These are phyloP conservation scores for Fraxinus dipetala DNA, from an alignment of 305 asterid genomes.

Conservation along the genomic window DNA sequence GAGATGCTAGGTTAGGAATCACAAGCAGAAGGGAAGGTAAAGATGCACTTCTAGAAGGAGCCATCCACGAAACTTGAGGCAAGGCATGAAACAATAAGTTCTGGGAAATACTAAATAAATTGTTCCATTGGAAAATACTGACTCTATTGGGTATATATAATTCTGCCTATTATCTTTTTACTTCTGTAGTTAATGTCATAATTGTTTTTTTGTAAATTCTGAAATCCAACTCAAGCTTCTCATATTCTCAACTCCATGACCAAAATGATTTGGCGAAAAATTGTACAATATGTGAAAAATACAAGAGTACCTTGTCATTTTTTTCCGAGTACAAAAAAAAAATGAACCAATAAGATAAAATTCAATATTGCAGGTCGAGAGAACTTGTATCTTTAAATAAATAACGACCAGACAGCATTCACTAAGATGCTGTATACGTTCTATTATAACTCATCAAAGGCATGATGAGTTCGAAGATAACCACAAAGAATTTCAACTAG, in stretches of 20 bases:
- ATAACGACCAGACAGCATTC: neutral
- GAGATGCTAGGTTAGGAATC: conserved; percentile 9
- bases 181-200: neutral
- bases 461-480: neutral
- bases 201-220: neutral
- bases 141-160: neutral
- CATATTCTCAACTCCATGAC: conserved; percentile 10
- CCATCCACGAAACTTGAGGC: neutral
- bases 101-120: neutral
- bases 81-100: neutral
- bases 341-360: neutral
- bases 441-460: neutral
- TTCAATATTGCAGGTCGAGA: neutral
- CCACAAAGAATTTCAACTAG: neutral
- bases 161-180: neutral
- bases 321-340: neutral
- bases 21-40: neutral
- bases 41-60: neutral
- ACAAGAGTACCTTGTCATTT: neutral
- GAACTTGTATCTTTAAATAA: neutral
- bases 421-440: neutral
- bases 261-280: neutral
- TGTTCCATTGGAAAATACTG: neutral
- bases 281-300: neutral
- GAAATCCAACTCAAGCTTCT: conserved; percentile 17